Evolutionary conservation across 345 rosid species (phyloP).

Genomic region (Acer saccharum): DNA sequence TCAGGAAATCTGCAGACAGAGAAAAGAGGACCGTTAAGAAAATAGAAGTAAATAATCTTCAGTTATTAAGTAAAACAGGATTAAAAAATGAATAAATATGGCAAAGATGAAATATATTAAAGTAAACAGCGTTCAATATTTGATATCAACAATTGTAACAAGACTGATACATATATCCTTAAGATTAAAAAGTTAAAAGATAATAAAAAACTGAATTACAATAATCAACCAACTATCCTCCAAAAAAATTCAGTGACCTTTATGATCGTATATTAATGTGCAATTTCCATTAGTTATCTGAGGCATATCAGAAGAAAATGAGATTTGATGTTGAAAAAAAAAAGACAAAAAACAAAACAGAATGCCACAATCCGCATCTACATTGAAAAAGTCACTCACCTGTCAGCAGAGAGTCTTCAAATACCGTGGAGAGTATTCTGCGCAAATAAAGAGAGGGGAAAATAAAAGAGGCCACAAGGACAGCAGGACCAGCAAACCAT

Average conservation of each 20-base stretch:
- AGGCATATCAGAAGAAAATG: neutral
- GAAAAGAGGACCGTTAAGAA: conserved; percentile 9
- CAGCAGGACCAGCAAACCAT: conserved; percentile 89
- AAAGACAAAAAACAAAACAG: conserved; percentile 2
- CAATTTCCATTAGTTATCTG: conserved; percentile 1
- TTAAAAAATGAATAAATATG: neutral
- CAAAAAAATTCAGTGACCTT: neutral
- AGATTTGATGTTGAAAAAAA: neutral
- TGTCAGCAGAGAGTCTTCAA: conserved; percentile 94
- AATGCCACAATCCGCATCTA: neutral
- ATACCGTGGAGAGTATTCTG: conserved; percentile 69
- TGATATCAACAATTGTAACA: conserved; percentile 8
- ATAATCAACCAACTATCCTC: conserved; percentile 2
- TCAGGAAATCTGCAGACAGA: conserved; percentile 80
- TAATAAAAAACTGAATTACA: neutral
- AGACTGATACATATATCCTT: neutral
- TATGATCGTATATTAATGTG: neutral
- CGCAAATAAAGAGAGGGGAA: conserved; percentile 86
- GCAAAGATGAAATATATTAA: neutral
- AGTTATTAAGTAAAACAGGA: neutral
- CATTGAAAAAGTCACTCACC: conserved; percentile 38
- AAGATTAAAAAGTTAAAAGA: neutral
- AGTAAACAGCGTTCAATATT: neutral
- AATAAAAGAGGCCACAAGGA: conserved; percentile 89
- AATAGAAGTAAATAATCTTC: conserved; percentile 9